A percentile compares a stretch with the other conserved stretches of the same genome.
Conservation (phyloP, 805 yeast species). For the Priceomyces medius region DNA sequence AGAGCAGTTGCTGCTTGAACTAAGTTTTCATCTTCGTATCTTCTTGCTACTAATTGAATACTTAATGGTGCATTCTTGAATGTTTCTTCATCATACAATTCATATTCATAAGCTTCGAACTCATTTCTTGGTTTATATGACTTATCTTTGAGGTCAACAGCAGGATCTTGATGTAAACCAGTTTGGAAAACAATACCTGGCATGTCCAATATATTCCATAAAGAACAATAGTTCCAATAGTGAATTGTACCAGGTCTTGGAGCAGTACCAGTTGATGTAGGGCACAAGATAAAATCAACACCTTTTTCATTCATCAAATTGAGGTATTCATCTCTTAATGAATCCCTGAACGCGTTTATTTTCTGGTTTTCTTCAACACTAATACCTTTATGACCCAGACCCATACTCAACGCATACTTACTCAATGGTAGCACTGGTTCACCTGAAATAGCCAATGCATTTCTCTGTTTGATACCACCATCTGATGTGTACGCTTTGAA, state of each 20-base stretch:
- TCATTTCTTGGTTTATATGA: conserved; percentile 41
- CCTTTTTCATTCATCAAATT: conserved; percentile 11
- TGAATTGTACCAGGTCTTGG: conserved; percentile 17
- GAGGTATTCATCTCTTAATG: conserved; percentile 17
- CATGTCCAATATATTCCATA: conserved; percentile 20
- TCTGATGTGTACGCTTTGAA: conserved; percentile 5
- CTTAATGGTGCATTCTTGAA: conserved; percentile 55
- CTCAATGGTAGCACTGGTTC: conserved; percentile 6
- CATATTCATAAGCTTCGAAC: conserved; percentile 49
- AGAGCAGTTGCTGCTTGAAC: conserved; percentile 46
- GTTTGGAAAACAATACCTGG: conserved; percentile 19
- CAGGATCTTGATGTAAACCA: conserved; percentile 15
- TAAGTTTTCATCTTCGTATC: conserved; percentile 58
- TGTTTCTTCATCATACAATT: conserved; percentile 45
- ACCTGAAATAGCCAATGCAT: conserved; percentile 2
- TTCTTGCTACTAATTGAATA: conserved; percentile 52
- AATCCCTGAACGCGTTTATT: conserved; percentile 4
- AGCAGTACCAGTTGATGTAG: conserved; percentile 13
- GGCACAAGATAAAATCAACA: conserved; percentile 9
- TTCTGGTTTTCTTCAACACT: conserved; percentile 12
- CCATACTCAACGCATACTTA: conserved; percentile 3
- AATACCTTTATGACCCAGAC: conserved; percentile 17
- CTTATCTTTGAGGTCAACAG: conserved; percentile 13
- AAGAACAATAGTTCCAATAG: conserved; percentile 21
- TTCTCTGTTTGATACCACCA: conserved; percentile 3